Base-by-base conservation (phyloP, 495 filamentous ascomycete species). In the Saxophila tyrrhenica region DNA sequence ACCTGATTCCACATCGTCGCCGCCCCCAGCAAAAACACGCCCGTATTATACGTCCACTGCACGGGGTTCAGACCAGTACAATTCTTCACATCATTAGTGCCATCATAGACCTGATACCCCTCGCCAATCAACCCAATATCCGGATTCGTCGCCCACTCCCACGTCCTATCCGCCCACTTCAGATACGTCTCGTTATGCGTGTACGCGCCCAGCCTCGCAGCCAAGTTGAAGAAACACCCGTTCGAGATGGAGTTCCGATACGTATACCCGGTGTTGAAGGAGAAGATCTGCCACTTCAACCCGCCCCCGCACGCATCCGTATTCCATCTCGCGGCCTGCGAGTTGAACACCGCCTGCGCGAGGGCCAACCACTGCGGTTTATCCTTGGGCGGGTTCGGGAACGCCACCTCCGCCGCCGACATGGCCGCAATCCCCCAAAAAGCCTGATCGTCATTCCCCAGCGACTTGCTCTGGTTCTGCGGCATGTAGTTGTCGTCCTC, bases 161-260 rank as follows among this genome's bases (percentile, higher is more conserved):
- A 94, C 38, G 80, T 74, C 58, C 77, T 81, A 53, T 79, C 72
- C 2, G 87, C 87, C 87, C 86, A 90, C 32, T 84, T 73, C 1
- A 76, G 75, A 63, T 92, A 94, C 0, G 86, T 89, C 49, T 78
- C 62, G 65, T 94, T 90, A 25, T 79, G 78, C 5, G 87, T 91
- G 65, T 86, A 89, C 11, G 79, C 73, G 1, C 78, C 84, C 8
- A 94, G 72, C 0, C 87, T 80, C 0, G 86, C 75, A 11, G 83
- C 81, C 17, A 94, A 69, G 64, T 89, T 87, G 71, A 91, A 90
- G 61, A 94, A 81, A 57, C 80, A 81, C 9, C 85, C 86, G 67
- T 88, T 89, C 35, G 85, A 83, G 51, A 89, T 84, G 25, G 79
- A 76, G 70, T 91, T 90, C 65, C 89, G 89, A 69, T 84, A 89